phyloP scores from a whole-genome alignment of 75 land plant species.

The Chamaecyparis obtusa region DNA sequence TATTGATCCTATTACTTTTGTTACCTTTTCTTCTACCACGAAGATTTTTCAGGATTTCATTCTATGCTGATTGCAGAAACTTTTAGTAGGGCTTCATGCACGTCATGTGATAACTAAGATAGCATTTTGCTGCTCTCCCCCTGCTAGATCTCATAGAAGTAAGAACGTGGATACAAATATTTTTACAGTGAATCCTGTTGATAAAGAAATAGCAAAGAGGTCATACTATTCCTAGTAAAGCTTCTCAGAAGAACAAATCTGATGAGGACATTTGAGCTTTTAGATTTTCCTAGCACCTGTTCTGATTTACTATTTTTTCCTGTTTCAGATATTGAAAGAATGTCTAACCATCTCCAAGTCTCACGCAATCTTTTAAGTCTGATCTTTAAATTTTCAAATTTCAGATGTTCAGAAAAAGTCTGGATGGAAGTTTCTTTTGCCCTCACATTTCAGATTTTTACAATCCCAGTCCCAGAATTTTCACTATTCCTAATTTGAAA shows the following conservation, averaged over 20 bases:
- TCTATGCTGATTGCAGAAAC: no score
- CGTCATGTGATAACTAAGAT: no score
- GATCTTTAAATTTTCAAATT: background rate
- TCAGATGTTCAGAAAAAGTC: background rate
- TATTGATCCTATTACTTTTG: background rate
- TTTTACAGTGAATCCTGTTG: background rate
- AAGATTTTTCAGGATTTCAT: no score
- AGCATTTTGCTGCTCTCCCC: no score
- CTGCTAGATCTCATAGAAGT: no score
- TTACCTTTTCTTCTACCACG: no score
- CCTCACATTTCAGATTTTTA: background rate
- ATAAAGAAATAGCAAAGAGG: background rate
- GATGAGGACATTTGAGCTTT: background rate
- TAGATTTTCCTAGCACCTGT: background rate
- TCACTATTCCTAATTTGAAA: background rate
- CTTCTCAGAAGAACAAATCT: background rate
- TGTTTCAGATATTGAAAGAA: background rate
- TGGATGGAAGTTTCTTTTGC: background rate
- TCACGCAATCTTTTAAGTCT: background rate
- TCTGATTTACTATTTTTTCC: background rate
- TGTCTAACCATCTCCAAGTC: background rate
- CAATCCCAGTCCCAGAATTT: background rate
- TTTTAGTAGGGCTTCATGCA: no score
- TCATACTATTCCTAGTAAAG: background rate
- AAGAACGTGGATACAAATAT: no score